A percentile compares a stretch with the other conserved stretches of the same genome.
Evolutionary conservation across 2,329 filamentous ascomycete genomes (phyloP).

Genomic region (Neobulgaria alba): DNA sequence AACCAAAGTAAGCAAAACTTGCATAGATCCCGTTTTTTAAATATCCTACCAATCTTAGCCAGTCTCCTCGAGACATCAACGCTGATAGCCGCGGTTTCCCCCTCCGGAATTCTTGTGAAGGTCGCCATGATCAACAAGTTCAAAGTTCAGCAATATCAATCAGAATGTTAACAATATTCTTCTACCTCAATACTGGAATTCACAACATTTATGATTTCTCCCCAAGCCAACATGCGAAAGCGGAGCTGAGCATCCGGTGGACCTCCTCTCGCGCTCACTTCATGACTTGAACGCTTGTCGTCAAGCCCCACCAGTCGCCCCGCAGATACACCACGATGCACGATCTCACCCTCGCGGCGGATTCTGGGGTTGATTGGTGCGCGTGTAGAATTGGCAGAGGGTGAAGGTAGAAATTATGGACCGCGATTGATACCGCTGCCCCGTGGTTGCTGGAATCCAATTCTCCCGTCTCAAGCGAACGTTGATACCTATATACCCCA

Average conservation of each 20-base stretch:
- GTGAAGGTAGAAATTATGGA: too few species aligned
- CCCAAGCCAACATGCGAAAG: too few species aligned
- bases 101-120: constrained; percentile 58
- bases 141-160: too few species aligned
- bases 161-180: too few species aligned
- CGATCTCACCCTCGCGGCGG: neutral
- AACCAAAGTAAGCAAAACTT: too few species aligned
- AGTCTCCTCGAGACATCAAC: constrained; percentile 57
- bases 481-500: too few species aligned
- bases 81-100: constrained; percentile 53
- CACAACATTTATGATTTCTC: neutral
- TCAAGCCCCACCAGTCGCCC: neutral
- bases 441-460: too few species aligned
- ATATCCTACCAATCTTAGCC: constrained; percentile 53
- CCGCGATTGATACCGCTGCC: too few species aligned
- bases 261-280: neutral
- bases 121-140: constrained; percentile 49
- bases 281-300: neutral
- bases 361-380: neutral
- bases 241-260: neutral
- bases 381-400: neutral
- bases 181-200: neutral
- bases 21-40: too few species aligned
- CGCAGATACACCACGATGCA: neutral
- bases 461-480: too few species aligned